Percentiles rank a stretch among this genome's conserved stretches.
Conservation (phyloP, 2,329 filamentous ascomycete species). For the Corynespora cassiicola region DNA sequence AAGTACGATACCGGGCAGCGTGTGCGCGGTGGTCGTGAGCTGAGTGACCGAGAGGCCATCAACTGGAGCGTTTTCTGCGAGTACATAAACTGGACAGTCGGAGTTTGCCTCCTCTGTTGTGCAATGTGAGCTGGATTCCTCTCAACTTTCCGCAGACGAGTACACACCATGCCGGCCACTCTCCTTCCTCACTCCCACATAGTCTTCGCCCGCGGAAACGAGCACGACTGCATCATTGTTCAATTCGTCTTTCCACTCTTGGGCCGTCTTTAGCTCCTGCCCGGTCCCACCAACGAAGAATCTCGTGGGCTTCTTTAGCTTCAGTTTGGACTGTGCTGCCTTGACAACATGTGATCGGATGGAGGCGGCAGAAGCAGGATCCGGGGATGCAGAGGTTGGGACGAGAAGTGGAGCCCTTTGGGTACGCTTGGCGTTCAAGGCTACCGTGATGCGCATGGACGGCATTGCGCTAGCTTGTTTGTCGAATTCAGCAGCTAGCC, state of each 20-base stretch:
- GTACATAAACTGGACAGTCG: conserved; percentile 23
- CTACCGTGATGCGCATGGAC: conserved; percentile 36
- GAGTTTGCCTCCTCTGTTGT: conserved; percentile 22
- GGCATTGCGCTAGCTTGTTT: too few species aligned
- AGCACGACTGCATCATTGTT: conserved; percentile 35
- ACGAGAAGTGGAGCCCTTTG: conserved; percentile 35
- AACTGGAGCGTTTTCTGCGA: conserved; percentile 34
- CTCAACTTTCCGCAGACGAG: conserved; percentile 17
- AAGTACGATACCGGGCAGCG: conserved; percentile 42
- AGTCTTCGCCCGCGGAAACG: conserved; percentile 39
- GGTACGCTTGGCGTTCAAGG: conserved; percentile 38
- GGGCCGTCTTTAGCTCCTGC: conserved; percentile 30
- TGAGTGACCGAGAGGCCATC: conserved; percentile 39
- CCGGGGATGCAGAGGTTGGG: conserved; percentile 18
- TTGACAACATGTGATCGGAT: conserved; percentile 34
- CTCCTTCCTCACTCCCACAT: conserved; percentile 34
- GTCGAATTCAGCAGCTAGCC: too few species aligned
- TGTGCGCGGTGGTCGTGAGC: conserved; percentile 35
- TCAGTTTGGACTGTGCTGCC: conserved; percentile 36
- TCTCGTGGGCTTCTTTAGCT: conserved; percentile 34
- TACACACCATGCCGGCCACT: conserved; percentile 19
- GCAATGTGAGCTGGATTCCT: conserved; percentile 14
- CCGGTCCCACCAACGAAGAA: conserved; percentile 34
- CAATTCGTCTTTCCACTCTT: conserved; percentile 32
- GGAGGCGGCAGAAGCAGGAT: conserved; percentile 24